These are phyloP conservation scores for Coelastrella sp. DNA, from an alignment of 139 green algal genomes.

Conservation along the genomic window DNA sequence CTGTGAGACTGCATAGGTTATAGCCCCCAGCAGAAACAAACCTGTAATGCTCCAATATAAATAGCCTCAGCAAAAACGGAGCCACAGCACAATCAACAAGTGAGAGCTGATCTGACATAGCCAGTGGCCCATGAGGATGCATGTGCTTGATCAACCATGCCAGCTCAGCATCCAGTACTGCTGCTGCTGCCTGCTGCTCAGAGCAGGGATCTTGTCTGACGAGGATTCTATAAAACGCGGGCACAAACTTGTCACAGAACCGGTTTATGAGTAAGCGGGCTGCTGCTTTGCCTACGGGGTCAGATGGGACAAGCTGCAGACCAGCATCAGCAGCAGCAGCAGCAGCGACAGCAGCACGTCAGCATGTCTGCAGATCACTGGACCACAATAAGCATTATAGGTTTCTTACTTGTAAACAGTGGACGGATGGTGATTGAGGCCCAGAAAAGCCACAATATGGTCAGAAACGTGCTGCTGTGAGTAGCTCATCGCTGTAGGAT, in stretches of 20 bases:
- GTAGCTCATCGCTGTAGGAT: too few species aligned
- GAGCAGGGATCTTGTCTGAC: slow-evolving; percentile 5
- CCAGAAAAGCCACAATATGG: too few species aligned
- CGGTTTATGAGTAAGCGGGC: slow-evolving; percentile 23
- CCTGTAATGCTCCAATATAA: slow-evolving; percentile 41
- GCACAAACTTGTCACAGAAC: slow-evolving; percentile 31
- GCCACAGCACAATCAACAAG: slow-evolving; percentile 43
- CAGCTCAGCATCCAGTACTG: slow-evolving; percentile 16
- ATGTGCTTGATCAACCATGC: slow-evolving; percentile 21
- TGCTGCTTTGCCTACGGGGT: slow-evolving; percentile 6
- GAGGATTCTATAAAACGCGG: slow-evolving; percentile 35
- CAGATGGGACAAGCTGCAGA: slow-evolving; percentile 29
- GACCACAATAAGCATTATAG: too few species aligned
- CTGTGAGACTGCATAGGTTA: not conserved
- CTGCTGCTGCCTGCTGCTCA: slow-evolving; percentile 27
- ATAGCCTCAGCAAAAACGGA: slow-evolving; percentile 44
- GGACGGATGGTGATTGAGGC: too few species aligned
- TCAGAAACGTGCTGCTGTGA: too few species aligned
- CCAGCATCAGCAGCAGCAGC: not conserved
- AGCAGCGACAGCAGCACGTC: not conserved
- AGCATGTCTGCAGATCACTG: too few species aligned
- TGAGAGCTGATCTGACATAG: not conserved
- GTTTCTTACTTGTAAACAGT: too few species aligned
- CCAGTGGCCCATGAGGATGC: slow-evolving; percentile 7
- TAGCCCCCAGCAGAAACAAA: not conserved